phyloP scores from a whole-genome alignment of 345 rosid species.

The Eucalyptus microcorys region DNA sequence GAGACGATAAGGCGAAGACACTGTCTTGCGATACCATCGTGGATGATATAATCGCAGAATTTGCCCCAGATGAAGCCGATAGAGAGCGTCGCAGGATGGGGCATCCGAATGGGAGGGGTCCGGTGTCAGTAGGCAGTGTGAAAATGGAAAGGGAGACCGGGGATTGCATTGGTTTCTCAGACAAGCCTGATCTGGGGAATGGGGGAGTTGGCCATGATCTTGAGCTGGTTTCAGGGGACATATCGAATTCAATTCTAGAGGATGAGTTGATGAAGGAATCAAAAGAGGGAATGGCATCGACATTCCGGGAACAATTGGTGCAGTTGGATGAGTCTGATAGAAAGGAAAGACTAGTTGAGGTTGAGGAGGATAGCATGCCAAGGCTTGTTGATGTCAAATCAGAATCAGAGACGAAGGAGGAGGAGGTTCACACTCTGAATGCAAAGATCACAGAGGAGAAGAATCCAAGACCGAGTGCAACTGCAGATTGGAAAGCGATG shows the following conservation, averaged over 20 bases:
- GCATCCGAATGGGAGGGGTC: constrained; percentile 6
- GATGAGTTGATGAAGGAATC: constrained; percentile 3
- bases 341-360: background rate
- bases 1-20: constrained; percentile 43
- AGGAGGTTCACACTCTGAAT: constrained; percentile 34
- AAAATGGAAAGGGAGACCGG: constrained; percentile 12
- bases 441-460: constrained; percentile 56
- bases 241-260: background rate
- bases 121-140: background rate
- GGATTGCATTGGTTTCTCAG: background rate
- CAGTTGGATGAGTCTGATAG: background rate
- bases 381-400: constrained; percentile 15
- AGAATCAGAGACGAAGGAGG: constrained; percentile 16
- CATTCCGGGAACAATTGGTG: background rate
- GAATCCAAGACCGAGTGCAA: constrained; percentile 66
- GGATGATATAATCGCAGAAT: constrained; percentile 68
- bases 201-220: background rate
- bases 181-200: background rate
- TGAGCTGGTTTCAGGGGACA: background rate
- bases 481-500: constrained; percentile 75
- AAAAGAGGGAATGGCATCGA: constrained; percentile 8
- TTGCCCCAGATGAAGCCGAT: constrained; percentile 69
- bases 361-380: constrained; percentile 4
- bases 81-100: constrained; percentile 51
- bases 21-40: constrained; percentile 52